These are phyloP conservation scores for Gynandropsis gynandra DNA, from an alignment of 345 rosid genomes.

Conservation along the genomic window DNA sequence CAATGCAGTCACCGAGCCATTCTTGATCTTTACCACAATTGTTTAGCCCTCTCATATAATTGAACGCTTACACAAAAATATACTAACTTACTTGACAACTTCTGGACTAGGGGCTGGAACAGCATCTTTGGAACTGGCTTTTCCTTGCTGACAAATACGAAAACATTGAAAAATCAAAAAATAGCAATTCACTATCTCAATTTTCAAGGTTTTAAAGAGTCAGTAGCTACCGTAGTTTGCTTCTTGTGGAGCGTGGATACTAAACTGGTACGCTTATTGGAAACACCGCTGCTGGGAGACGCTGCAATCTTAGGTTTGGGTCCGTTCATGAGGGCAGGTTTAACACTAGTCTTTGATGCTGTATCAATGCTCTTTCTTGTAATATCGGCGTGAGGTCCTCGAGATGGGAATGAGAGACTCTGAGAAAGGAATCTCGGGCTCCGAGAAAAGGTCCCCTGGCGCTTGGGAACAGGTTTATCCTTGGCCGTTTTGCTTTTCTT, in stretches of 20 bases:
- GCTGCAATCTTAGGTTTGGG: slow-evolving; percentile 19
- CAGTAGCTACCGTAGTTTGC: slow-evolving; percentile 35
- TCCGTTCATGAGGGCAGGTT: slow-evolving; percentile 23
- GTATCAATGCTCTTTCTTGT: slow-evolving; percentile 48
- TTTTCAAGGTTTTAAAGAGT: not conserved
- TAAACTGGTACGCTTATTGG: slow-evolving; percentile 30
- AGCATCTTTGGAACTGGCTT: slow-evolving; percentile 33
- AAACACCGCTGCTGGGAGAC: slow-evolving; percentile 20
- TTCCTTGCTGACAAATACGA: slow-evolving; percentile 34
- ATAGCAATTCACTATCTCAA: not conserved
- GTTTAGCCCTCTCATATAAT: not conserved
- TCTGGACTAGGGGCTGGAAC: slow-evolving; percentile 29
- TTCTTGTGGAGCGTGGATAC: slow-evolving; percentile 30
- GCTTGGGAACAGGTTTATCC: slow-evolving; percentile 45
- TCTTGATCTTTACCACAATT: not conserved
- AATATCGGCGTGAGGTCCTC: slow-evolving; percentile 36
- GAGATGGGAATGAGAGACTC: slow-evolving; percentile 63
- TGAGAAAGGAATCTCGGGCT: slow-evolving; percentile 55
- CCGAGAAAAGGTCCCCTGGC: slow-evolving; percentile 30
- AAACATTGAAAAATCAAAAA: slow-evolving; percentile 13
- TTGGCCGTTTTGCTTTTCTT: slow-evolving; percentile 41
- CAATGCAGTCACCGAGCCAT: not conserved
- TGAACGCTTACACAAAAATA: not conserved
- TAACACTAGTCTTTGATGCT: slow-evolving; percentile 29
- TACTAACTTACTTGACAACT: slow-evolving; percentile 42